phyloP scores from a whole-genome alignment of 2,329 filamentous ascomycete genomes.

The Sporothrix pallida region DNA sequence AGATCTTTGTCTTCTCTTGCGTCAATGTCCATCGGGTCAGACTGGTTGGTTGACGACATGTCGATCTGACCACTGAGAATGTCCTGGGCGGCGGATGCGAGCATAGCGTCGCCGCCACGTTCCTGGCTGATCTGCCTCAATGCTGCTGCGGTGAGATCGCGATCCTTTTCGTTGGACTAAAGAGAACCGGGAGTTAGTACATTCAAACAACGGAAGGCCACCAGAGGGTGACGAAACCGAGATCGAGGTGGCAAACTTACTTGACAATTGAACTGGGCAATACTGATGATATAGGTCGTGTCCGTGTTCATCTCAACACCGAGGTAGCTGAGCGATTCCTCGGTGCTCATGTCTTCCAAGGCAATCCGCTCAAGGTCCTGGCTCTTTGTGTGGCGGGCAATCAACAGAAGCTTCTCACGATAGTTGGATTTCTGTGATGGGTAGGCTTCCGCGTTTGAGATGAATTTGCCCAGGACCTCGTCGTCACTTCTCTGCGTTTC shows the following conservation, averaged over 20 bases:
- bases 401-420: constrained; percentile 42
- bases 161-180: constrained; percentile 36
- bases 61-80: not conserved
- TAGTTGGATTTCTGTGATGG: constrained; percentile 41
- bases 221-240: not conserved
- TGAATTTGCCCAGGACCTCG: constrained; percentile 40
- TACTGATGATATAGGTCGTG: constrained; percentile 43
- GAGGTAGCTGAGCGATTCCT: constrained; percentile 51
- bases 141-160: constrained; percentile 34
- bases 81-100: constrained; percentile 23
- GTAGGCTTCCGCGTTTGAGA: constrained; percentile 38
- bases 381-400: constrained; percentile 41
- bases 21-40: not conserved
- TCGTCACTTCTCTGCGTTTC: constrained; percentile 33
- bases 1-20: constrained; percentile 25
- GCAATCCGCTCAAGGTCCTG: constrained; percentile 35
- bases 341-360: constrained; percentile 40
- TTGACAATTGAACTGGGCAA: constrained; percentile 35
- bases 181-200: not conserved
- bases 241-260: constrained; percentile 24
- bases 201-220: not conserved
- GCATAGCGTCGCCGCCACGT: constrained; percentile 25
- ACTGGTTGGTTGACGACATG: not conserved
- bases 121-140: constrained; percentile 34
- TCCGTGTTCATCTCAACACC: constrained; percentile 45